Base-by-base conservation (phyloP, 2,329 filamentous ascomycete species). In the Ophiostoma sp. region DNA sequence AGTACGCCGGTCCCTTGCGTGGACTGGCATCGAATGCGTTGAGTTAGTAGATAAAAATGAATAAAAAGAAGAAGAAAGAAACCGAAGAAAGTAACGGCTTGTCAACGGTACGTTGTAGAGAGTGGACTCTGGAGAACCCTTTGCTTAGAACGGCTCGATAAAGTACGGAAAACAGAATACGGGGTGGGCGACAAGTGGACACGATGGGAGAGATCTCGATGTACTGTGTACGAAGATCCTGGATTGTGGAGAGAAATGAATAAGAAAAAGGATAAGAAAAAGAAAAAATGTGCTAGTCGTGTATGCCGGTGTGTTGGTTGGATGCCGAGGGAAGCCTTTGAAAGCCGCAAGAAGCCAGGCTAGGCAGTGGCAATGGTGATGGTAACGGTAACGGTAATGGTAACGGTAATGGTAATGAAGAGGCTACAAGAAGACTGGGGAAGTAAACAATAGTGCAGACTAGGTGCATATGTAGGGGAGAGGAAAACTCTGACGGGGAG, bases 101-200 rank as follows among this genome's bases (percentile, higher is more conserved):
- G 52, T n/a, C 20, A 48, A n/a, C 15, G 44, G 44, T 48, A 48
- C 44, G 17, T 48, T 1, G 44, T 5, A 2, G 44, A 48, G 44
- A 48, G 44, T 17, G 44, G 44, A n/a, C 44, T 48, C 20, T 48
- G 20, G 44, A 39, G 15, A 48, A 48, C 15, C 20, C 17, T 48
- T 48, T 48, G 44, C 1, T 48, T 39, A 8, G 36, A 39, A 39
- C 36, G 36, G 36, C 13, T 39, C 10, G 36, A 39, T 3, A 39
- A 39, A 39, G 36, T 31, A 31, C 27, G 27, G 27, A 31, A 31
- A 31, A 41, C 3, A 41, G 39, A 52, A 52, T 57, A 57, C 52
- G 52, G 52, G 52, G 52, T 57, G 23, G 52, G 52, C 52, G n/a
- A 57, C 23, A 27, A 57, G 52, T 57, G 52, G 52, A 27, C 48